Percentiles rank a stretch among this genome's conserved stretches.
Conservation (phyloP, 2,329 filamentous ascomycete species). For the Fusarium sp. region DNA sequence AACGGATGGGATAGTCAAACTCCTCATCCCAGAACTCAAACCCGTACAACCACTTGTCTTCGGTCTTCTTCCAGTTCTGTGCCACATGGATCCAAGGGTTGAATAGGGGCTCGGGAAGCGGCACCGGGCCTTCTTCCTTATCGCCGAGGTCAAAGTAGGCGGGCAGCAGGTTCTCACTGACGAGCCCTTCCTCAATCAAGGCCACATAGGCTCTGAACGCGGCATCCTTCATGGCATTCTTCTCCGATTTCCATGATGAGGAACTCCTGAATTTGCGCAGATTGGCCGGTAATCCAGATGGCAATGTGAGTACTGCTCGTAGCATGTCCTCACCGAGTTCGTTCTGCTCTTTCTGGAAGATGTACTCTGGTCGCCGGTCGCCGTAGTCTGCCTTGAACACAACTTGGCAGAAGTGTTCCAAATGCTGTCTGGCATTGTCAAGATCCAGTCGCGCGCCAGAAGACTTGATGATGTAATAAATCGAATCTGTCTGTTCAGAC, state of each 20-base stretch:
- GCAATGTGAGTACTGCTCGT: constrained; percentile 75
- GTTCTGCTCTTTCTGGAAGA: constrained; percentile 55
- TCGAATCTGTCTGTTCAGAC: constrained; percentile 37
- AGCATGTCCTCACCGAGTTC: constrained; percentile 47
- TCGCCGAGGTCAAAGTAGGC: constrained; percentile 57
- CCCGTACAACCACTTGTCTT: constrained; percentile 43
- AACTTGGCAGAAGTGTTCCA: constrained; percentile 83
- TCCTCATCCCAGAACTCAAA: constrained; percentile 52
- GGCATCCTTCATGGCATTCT: constrained; percentile 81
- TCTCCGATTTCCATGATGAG: constrained; percentile 75
- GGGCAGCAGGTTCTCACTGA: constrained; percentile 85
- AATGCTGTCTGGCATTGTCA: constrained; percentile 78
- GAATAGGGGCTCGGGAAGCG: constrained; percentile 52
- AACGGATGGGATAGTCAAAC: constrained; percentile 48
- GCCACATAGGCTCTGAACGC: constrained; percentile 83
- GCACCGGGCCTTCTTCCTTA: constrained; percentile 51
- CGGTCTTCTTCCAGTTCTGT: constrained; percentile 52
- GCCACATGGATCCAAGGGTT: constrained; percentile 63
- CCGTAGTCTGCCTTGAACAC: constrained; percentile 70
- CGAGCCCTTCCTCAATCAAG: constrained; percentile 76
- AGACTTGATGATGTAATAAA: constrained; percentile 52
- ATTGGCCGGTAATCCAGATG: constrained; percentile 71
- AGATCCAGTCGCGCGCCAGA: constrained; percentile 76
- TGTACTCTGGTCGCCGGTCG: constrained; percentile 76
- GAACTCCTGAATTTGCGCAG: constrained; percentile 44